phyloP scores from a whole-genome alignment of 441 rosid species.

The Mallotus repandus region DNA sequence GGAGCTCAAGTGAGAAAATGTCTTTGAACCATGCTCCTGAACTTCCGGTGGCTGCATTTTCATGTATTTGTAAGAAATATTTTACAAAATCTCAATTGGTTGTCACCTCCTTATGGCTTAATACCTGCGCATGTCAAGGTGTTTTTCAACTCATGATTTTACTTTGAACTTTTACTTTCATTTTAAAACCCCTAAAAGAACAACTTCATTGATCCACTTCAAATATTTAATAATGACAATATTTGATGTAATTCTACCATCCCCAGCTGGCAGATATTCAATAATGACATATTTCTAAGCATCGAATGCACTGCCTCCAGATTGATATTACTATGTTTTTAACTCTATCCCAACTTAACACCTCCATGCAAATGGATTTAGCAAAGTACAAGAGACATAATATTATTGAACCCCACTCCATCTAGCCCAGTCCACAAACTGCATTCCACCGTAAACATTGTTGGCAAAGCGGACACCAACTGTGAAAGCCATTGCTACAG shows the following conservation, averaged over 20 bases:
- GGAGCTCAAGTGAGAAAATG: too few species aligned
- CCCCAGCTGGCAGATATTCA: not conserved
- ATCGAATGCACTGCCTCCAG: not conserved
- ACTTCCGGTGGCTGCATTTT: not conserved
- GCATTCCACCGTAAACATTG: conserved; percentile 93
- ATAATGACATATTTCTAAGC: not conserved
- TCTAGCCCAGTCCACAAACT: conserved; percentile 98
- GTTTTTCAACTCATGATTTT: too few species aligned
- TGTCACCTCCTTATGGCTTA: not conserved
- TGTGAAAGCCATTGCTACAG: conserved; percentile 79
- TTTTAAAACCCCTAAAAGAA: too few species aligned
- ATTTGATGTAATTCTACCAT: not conserved
- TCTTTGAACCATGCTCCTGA: too few species aligned
- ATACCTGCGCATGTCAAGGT: too few species aligned
- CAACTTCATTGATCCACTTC: too few species aligned
- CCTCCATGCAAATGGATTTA: not conserved
- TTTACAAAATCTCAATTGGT: not conserved
- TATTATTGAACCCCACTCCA: conserved; percentile 83
- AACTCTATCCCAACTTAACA: not conserved
- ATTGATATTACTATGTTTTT: not conserved
- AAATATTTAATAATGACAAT: not conserved
- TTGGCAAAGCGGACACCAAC: conserved; percentile 89
- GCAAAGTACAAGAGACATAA: not conserved
- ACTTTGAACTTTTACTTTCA: too few species aligned
- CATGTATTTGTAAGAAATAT: conserved; percentile 21